These are phyloP conservation scores for Rheum nobile DNA, from an alignment of 148 eudicot species.

Conservation along the genomic window DNA sequence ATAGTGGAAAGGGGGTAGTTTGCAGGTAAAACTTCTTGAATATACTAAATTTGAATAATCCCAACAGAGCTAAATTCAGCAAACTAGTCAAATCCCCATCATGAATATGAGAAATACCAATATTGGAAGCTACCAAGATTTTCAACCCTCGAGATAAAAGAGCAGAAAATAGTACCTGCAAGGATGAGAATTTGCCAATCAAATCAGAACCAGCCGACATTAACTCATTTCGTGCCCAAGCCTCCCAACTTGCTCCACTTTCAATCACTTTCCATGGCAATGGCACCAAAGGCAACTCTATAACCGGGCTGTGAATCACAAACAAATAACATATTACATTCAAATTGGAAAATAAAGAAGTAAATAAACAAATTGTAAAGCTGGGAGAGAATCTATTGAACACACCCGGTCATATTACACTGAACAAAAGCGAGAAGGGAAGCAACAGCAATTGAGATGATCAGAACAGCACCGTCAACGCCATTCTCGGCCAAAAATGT, in stretches of 20 bases:
- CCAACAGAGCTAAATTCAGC: not conserved
- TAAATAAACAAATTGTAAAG: not conserved
- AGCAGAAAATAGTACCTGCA: constrained; percentile 54
- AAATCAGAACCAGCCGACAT: constrained; percentile 79
- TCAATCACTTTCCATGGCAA: constrained; percentile 24
- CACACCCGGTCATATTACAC: constrained; percentile 67
- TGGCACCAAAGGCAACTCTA: constrained; percentile 52
- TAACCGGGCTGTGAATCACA: constrained; percentile 40
- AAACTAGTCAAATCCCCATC: not conserved
- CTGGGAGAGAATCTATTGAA: not conserved
- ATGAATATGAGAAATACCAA: not conserved
- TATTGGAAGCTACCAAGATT: not conserved
- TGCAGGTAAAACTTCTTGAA: not conserved
- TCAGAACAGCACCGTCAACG: constrained; percentile 24
- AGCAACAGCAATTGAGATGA: constrained; percentile 50
- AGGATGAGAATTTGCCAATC: constrained; percentile 57
- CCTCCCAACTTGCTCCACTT: constrained; percentile 55
- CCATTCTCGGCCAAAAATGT: constrained; percentile 21
- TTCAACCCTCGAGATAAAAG: not conserved
- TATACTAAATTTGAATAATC: not conserved
- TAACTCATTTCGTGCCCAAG: constrained; percentile 65
- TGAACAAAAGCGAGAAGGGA: constrained; percentile 74
- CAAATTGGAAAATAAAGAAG: not conserved
- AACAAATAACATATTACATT: not conserved
- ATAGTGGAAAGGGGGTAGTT: too few relatives aligned